Evolutionary conservation across 2,329 filamentous ascomycete genomes (phyloP), one percentile per base, ranked within the genome.

Genomic region (Diaporthe aspalathi): DNA sequence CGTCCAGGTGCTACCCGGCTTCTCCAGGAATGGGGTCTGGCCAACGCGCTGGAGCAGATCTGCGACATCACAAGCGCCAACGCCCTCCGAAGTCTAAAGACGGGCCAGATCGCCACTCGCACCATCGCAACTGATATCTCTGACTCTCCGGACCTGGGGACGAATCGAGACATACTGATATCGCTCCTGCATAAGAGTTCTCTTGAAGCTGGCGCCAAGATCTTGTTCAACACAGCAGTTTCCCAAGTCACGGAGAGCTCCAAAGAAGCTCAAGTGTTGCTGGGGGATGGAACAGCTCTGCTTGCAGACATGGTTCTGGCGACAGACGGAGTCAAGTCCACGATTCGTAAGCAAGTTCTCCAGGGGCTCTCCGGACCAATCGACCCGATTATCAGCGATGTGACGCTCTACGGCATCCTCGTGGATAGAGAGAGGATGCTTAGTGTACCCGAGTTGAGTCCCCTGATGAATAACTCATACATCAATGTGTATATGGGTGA

Each of bases 321-420:
- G 1, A 83, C 83, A 27, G 82, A 86, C 71, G 83, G 84, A 9
- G 82, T 86, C 8, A 78, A 83, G 27, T 85, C 83, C 27, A 79
- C 76, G 24, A 83, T 83, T 1, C 76, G 84, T 20, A 81, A 81
- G 72, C 77, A 83, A 16, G 81, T 84, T 43, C 77, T 83, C 54
- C 73, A 0, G 67, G 73, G 27, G n/a, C 68, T 4, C 14, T 22
- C 32, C 40, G 62, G 27, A n/a, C 47, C 68, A 52, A 67, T 29
- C 40, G 73, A 76, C 5, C 75, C 76, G 1, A 52, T 72, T 17
- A 16, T 75, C 66, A 74, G 74, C 27, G 62, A 73, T 16, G 60
- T 62, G 11, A 74, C 75, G 0, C 71, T 76, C 14, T 77, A 77
- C 17, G 73, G 74, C 43, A 63, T 74, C 29, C 43, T 62, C 27